Base-by-base conservation (phyloP, 192 early-diverging fungal species). In the Linnemannia hyalina region DNA sequence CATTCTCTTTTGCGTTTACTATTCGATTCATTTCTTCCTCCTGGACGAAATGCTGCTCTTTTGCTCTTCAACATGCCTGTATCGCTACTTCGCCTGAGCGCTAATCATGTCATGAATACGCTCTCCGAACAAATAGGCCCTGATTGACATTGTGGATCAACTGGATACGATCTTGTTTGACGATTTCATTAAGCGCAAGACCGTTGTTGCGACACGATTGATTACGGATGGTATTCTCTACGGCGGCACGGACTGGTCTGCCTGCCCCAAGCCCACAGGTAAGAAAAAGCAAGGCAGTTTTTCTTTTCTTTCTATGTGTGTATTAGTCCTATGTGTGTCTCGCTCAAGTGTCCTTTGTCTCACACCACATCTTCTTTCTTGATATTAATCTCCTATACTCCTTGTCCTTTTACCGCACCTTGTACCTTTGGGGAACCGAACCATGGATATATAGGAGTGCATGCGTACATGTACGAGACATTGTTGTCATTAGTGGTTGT, bases 221-320 rank as follows among this genome's bases (percentile, higher is more conserved):
- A 93, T 98, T 26, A 91, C 89, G 23, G 91, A 91, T 40, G 97
- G 97, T 68, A 95, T 99, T 76, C 89, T 98, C 46, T 93, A 93
- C 75, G 95, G 94, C 68, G 97, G 97, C 32, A 92, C 98, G 54
- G 97, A 97, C 79, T 99, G 97, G 97, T 90, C 90, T 18, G 93
- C 92, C 15, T 91, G 96, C 72, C 78, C 94, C 65, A 90, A 91
- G 70, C 94, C 97, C 68, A 90, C 93, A 87, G 94, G 97, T 96
- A 89, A 74, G 11, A 3, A 49, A 47, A 18, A 73, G 23, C 23
- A 7, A 23, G 55, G 3, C 6, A 0, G 13, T 11, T 35, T 32
- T 65, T 35, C 0, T 65, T 29, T 16, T 42, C 2, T 70, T 5
- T 70, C 0, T 32, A 10, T 65, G 29, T 65, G 29, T 65, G 9